phyloP scores from a whole-genome alignment of 257 asterid genomes.

The Avicennia marina region DNA sequence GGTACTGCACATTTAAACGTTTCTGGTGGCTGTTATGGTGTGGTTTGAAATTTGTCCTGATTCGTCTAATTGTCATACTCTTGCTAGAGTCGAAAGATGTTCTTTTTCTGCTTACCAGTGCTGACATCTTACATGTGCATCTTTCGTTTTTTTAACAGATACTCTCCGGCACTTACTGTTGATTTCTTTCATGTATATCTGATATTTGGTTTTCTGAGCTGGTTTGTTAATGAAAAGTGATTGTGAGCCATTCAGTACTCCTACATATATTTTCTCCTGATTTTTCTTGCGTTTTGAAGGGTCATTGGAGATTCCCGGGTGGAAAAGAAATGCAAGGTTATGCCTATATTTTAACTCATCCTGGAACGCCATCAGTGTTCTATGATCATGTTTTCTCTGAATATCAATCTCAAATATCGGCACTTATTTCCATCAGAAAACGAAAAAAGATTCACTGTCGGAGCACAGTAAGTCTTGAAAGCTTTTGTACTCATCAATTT shows the following conservation, averaged over 20 bases:
- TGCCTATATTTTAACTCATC: constrained; percentile 87
- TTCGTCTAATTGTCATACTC: no score
- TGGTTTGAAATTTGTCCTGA: no score
- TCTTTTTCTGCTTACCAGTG: no score
- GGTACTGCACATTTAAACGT: no score
- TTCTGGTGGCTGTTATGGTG: no score
- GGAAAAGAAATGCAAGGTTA: constrained; percentile 99
- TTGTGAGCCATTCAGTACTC: no score
- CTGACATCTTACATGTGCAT: no score
- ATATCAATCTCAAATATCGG: constrained; percentile 41
- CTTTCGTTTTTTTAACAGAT: not conserved
- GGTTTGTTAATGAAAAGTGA: not conserved
- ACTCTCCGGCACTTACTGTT: no score
- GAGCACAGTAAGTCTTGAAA: constrained; percentile 60
- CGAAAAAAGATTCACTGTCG: constrained; percentile 81
- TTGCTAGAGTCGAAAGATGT: no score
- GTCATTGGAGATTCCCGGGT: constrained; percentile 99
- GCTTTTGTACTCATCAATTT: not conserved
- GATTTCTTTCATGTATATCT: no score
- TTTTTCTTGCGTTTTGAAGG: constrained; percentile 40
- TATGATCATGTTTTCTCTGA: constrained; percentile 82
- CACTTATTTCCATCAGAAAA: constrained; percentile 63
- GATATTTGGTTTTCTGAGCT: not conserved
- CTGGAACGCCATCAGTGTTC: constrained; percentile 92
- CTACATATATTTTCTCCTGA: no score